phyloP scores from a whole-genome alignment of 208 protist species.

The Trypanosoma grayi region DNA sequence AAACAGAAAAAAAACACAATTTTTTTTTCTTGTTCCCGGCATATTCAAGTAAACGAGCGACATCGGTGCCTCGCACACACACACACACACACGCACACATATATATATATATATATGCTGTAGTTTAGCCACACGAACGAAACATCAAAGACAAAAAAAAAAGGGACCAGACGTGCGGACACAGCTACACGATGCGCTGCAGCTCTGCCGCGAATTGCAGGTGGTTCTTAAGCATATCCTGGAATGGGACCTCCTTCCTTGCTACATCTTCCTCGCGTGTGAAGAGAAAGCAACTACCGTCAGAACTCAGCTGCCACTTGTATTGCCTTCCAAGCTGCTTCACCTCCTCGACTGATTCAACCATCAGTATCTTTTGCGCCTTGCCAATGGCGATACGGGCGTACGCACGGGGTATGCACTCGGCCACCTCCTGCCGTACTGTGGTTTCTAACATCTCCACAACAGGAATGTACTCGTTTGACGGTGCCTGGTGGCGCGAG shows the following conservation, averaged over 20 bases:
- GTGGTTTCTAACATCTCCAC: slow-evolving; percentile 89
- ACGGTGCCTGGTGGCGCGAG: slow-evolving; percentile 80
- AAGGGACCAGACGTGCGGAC: not conserved
- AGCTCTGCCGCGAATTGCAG: slow-evolving; percentile 76
- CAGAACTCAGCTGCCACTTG: slow-evolving; percentile 56
- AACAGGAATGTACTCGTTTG: slow-evolving; percentile 87
- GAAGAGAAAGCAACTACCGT: slow-evolving; percentile 67
- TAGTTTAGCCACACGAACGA: not conserved
- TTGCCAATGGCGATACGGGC: slow-evolving; percentile 61
- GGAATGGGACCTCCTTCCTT: slow-evolving; percentile 77
- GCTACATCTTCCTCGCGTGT: slow-evolving; percentile 68
- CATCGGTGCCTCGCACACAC: not conserved
- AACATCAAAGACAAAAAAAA: not conserved
- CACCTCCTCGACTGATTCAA: slow-evolving; percentile 67
- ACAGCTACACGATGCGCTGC: slow-evolving; percentile 78
- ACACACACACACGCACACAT: not conserved
- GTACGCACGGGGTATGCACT: slow-evolving; percentile 88
- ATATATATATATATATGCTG: slow-evolving; percentile 1
- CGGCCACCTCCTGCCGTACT: slow-evolving; percentile 88
- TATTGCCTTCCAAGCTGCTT: slow-evolving; percentile 51
- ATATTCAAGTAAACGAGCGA: not conserved
- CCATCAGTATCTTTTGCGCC: slow-evolving; percentile 88
- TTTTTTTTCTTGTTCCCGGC: not conserved
- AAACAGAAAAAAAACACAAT: not conserved
- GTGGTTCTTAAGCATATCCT: slow-evolving; percentile 75